Evolutionary conservation across 2,329 filamentous ascomycete genomes (phyloP).

Genomic region (Ceratocystis ficicola): DNA sequence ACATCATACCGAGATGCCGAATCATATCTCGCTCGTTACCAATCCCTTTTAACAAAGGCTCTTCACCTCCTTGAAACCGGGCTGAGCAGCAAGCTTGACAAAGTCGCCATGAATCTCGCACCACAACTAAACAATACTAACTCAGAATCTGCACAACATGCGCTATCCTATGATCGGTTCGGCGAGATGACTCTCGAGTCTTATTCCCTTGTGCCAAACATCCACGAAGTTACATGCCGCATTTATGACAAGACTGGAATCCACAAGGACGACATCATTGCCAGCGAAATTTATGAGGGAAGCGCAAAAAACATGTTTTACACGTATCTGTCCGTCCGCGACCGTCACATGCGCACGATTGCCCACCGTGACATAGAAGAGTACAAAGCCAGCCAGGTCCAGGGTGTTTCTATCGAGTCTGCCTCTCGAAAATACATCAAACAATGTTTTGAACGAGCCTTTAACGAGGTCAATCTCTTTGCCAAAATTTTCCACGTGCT

Average conservation of each 20-base stretch:
- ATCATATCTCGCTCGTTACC: constrained; percentile 77
- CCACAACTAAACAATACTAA: constrained; percentile 43
- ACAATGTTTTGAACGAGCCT: constrained; percentile 47
- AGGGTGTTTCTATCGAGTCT: constrained; percentile 40
- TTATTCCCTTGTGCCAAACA: constrained; percentile 44
- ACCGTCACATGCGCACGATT: constrained; percentile 41
- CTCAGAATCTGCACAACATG: constrained; percentile 47
- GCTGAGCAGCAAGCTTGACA: constrained; percentile 42
- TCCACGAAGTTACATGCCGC: constrained; percentile 40
- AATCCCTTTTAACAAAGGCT: constrained; percentile 59
- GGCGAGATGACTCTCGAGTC: constrained; percentile 47
- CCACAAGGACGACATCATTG: constrained; percentile 33
- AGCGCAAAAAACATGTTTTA: constrained; percentile 44
- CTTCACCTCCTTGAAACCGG: constrained; percentile 50
- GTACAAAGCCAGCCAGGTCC: constrained; percentile 40
- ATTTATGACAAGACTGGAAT: constrained; percentile 43
- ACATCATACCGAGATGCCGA: constrained; percentile 76
- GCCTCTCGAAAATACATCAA: constrained; percentile 47
- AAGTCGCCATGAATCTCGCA: constrained; percentile 42
- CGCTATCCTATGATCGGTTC: constrained; percentile 48
- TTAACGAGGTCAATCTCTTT: constrained; percentile 43
- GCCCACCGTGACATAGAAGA: constrained; percentile 43
- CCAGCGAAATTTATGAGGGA: constrained; percentile 41
- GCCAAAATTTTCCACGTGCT: constrained; percentile 45
- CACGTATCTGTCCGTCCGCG: constrained; percentile 41